Base-by-base conservation (phyloP, 257 asterid genomes). In the Verbascum thapsus region DNA sequence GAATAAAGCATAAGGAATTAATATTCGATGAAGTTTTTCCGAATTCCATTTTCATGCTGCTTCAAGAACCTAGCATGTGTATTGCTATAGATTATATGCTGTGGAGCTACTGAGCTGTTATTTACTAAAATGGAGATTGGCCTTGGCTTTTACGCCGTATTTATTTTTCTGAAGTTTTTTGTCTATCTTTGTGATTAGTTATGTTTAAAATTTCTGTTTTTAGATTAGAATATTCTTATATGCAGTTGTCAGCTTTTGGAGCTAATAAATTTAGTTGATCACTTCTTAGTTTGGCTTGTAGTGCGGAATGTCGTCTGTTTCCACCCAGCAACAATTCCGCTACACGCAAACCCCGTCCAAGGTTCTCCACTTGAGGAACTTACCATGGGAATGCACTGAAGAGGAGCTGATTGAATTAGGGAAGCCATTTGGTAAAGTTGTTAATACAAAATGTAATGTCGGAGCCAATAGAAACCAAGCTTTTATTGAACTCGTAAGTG, bases 381-480 rank as follows among this genome's bases (percentile, higher is more conserved):
- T 90, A 64, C 99, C 98, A 26, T 94, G 99, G 99, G 99, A 94
- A 67, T 94, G 99, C 55, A 81, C 84, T 7, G 96, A 90, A 83
- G 99, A 94, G 78, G 99, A 94, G 55, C 81, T 94, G 66, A 60
- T 94, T 6, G 98, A 90, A 78, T 70, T 94, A 40, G 99, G 99
- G 54, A 90, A 84, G 72, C 99, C 99, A 5, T 94, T 94, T 75
- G 99, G 99, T 35, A 85, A 72, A 78, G 98, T 94, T 63, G 95
- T 94, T 32, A 94, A 94, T 74, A 94, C 99, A 38, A 94, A 94
- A 74, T 94, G 99, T 70, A 94, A 94, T 68, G 99, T 94, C 34
- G 99, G 99, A 74, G 96, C 99, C 47, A 90, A 94, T 73, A 81
- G 90, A 48, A 94, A 94, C 68, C 99, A 94, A 79, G 99, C 99